These are phyloP conservation scores for Pythium sukuiense DNA, from an alignment of 352 stramenopile genomes.

Conservation along the genomic window DNA sequence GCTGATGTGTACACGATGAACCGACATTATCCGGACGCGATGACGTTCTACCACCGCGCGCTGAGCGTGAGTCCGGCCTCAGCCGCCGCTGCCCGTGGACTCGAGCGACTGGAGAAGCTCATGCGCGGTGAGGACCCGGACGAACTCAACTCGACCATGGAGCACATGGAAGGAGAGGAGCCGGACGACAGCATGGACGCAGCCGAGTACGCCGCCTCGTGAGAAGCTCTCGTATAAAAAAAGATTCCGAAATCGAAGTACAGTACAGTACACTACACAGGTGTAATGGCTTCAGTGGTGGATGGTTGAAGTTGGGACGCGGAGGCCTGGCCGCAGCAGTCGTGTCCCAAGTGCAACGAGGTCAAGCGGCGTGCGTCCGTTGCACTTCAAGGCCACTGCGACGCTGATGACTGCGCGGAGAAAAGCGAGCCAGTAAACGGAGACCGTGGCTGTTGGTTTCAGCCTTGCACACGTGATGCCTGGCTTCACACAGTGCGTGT, in stretches of 20 bases:
- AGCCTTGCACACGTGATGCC: background rate
- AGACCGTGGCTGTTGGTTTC: background rate
- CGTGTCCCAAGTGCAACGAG: background rate
- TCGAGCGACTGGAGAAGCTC: conserved; percentile 79
- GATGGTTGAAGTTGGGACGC: background rate
- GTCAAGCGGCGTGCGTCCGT: background rate
- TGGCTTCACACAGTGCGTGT: background rate
- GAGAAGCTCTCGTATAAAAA: background rate
- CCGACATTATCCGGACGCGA: conserved; percentile 64
- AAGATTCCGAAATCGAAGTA: background rate
- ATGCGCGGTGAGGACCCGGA: conserved; percentile 79
- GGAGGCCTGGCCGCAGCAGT: background rate
- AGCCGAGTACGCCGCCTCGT: conserved; percentile 41
- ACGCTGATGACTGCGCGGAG: background rate
- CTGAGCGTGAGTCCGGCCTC: conserved; percentile 60
- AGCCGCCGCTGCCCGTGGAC: conserved; percentile 43
- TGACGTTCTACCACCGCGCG: conserved; percentile 69
- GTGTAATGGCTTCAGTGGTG: background rate
- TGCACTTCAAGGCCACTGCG: background rate
- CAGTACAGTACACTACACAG: background rate
- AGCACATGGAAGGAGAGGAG: conserved; percentile 56
- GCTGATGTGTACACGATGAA: conserved; percentile 69
- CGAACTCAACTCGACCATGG: conserved; percentile 61
- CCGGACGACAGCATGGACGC: conserved; percentile 55
- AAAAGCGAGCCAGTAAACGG: background rate